Evolutionary conservation across 495 filamentous ascomycete species (phyloP).

Genomic region (Aspergillus heteromorphus): DNA sequence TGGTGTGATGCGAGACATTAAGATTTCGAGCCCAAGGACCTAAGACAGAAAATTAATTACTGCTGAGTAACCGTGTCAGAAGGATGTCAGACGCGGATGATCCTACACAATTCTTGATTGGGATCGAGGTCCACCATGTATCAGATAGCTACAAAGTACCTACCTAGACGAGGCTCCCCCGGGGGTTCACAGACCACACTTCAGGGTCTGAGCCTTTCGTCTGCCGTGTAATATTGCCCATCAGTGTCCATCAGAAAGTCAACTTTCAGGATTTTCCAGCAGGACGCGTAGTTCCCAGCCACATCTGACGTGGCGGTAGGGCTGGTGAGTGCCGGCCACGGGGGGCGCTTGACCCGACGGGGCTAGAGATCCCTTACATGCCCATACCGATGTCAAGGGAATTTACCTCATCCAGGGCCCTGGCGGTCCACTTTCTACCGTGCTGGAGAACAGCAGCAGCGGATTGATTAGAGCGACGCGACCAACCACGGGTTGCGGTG

Average conservation of each 20-base stretch:
- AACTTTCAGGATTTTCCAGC: neutral
- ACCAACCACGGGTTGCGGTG: constrained; percentile 1
- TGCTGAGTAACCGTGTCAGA: neutral
- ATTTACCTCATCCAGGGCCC: neutral
- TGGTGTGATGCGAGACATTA: neutral
- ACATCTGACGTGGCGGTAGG: constrained; percentile 18
- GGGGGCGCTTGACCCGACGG: constrained; percentile 5
- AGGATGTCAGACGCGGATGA: neutral
- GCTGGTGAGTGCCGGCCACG: constrained; percentile 14
- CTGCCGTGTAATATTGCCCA: no score
- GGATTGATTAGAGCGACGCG: neutral
- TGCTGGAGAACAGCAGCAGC: neutral
- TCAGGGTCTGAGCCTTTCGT: neutral
- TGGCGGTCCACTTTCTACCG: neutral
- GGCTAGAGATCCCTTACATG: constrained; percentile 8
- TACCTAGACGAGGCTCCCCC: neutral
- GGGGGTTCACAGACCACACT: no score
- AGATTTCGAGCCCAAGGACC: neutral
- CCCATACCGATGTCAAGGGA: neutral
- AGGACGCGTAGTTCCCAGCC: constrained; percentile 14
- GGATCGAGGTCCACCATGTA: neutral
- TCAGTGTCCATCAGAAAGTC: no score
- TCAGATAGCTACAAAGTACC: no score
- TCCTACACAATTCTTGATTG: neutral
- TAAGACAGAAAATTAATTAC: neutral